Conservation (phyloP, 805 yeast species). For the Saccharomycopsis sp. region DNA sequence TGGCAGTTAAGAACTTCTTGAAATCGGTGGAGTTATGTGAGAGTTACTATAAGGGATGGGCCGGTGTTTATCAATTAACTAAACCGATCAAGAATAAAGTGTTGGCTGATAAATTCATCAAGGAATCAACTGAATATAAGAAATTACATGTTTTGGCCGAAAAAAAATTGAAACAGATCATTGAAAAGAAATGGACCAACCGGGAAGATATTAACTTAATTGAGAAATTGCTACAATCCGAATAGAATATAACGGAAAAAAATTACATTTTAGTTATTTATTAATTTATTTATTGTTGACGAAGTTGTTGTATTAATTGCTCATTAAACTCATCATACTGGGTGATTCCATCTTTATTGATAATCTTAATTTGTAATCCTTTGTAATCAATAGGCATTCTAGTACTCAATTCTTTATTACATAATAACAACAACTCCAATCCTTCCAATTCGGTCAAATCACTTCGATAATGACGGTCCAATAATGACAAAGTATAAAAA, state of each 20-base stretch:
- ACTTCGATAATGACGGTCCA: slow-evolving; percentile 83
- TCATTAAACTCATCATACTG: slow-evolving; percentile 28
- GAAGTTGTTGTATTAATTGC: neutral
- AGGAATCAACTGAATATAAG: slow-evolving; percentile 25
- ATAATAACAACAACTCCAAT: slow-evolving; percentile 57
- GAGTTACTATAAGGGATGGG: slow-evolving; percentile 65
- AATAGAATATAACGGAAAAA: neutral
- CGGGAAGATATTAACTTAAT: slow-evolving; percentile 17
- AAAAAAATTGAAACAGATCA: slow-evolving; percentile 31
- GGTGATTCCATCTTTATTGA: slow-evolving; percentile 56
- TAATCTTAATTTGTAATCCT: slow-evolving; percentile 66
- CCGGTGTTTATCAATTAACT: slow-evolving; percentile 45
- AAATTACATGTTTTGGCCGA: slow-evolving; percentile 33
- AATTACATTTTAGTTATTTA: neutral
- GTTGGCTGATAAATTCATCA: slow-evolving; percentile 23
- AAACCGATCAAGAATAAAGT: slow-evolving; percentile 23
- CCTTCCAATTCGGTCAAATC: slow-evolving; percentile 78
- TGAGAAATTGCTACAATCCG: neutral
- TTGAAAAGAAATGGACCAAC: slow-evolving; percentile 27
- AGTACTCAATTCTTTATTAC: slow-evolving; percentile 69
- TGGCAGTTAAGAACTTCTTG: slow-evolving; percentile 43
- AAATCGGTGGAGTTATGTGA: slow-evolving; percentile 76
- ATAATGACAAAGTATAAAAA: slow-evolving; percentile 80
- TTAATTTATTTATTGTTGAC: too few species aligned
- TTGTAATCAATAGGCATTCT: slow-evolving; percentile 94